These are phyloP conservation scores for Capsicum chinense DNA, from an alignment of 257 asterid genomes.

Conservation along the genomic window DNA sequence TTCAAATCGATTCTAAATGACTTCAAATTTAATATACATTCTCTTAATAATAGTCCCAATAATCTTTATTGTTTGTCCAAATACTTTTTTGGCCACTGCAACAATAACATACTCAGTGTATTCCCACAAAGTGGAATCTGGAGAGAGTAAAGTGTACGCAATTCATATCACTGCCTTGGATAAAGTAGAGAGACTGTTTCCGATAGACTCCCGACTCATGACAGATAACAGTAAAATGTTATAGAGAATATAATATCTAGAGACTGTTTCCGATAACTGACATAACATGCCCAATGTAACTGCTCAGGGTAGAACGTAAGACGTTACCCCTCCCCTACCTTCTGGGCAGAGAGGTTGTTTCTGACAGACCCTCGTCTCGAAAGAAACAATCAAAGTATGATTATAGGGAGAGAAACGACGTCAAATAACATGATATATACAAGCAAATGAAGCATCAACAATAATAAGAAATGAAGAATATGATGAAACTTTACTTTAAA, in stretches of 20 bases:
- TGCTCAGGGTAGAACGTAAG: too few relatives aligned
- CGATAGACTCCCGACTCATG: too few relatives aligned
- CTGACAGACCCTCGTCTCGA: neutral
- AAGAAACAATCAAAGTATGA: neutral
- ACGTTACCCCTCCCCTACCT: too few relatives aligned
- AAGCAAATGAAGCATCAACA: neutral
- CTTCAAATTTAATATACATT: neutral
- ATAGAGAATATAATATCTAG: too few relatives aligned
- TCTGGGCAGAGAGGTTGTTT: neutral
- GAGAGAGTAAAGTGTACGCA: too few relatives aligned
- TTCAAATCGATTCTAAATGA: neutral
- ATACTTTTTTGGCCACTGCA: neutral
- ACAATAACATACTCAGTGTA: too few relatives aligned
- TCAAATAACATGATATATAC: neutral
- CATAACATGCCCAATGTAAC: neutral
- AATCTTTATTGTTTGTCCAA: neutral
- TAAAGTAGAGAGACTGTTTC: too few relatives aligned
- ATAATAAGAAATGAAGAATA: neutral
- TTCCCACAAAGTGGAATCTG: too few relatives aligned
- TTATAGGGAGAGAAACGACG: neutral
- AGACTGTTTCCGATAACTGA: too few relatives aligned
- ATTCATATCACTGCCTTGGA: too few relatives aligned
- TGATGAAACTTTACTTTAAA: conserved; percentile 28
- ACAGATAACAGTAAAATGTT: too few relatives aligned
- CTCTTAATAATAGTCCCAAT: neutral